Evolutionary conservation across 257 asterid genomes (phyloP).

Genomic region (Solanum stenotomum): DNA sequence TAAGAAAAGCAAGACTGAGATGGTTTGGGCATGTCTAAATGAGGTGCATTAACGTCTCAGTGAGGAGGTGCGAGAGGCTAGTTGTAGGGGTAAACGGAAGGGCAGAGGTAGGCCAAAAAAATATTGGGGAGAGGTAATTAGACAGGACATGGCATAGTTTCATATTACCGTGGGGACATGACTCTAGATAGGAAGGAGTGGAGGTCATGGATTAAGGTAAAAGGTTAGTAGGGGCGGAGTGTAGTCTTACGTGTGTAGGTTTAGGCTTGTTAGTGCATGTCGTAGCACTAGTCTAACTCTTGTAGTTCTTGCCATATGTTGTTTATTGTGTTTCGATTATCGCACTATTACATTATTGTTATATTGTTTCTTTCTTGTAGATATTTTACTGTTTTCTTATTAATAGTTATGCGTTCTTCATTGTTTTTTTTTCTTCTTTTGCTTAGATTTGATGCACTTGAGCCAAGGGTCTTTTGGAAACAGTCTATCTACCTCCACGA

Average conservation of each 20-base stretch:
- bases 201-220: not conserved
- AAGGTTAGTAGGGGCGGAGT: not conserved
- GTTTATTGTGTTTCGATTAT: not conserved
- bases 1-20: not conserved
- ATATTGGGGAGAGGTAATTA: not conserved
- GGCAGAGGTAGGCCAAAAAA: not conserved
- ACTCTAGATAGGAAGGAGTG: not conserved
- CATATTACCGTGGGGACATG: not conserved
- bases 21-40: not conserved
- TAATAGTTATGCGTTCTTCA: not conserved
- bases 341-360: not conserved
- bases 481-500: not conserved
- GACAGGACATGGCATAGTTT: not conserved
- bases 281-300: not conserved
- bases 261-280: not conserved
- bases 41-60: not conserved
- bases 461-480: not conserved
- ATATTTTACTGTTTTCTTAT: too few species aligned
- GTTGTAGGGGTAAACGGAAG: not conserved
- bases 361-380: not conserved
- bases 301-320: not conserved
- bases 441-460: not conserved
- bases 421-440: not conserved
- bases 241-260: not conserved
- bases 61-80: not conserved